Evolutionary conservation across 225 moss, liverwort and hornwort genomes (phyloP).

Genomic region (Neckera pumila): DNA sequence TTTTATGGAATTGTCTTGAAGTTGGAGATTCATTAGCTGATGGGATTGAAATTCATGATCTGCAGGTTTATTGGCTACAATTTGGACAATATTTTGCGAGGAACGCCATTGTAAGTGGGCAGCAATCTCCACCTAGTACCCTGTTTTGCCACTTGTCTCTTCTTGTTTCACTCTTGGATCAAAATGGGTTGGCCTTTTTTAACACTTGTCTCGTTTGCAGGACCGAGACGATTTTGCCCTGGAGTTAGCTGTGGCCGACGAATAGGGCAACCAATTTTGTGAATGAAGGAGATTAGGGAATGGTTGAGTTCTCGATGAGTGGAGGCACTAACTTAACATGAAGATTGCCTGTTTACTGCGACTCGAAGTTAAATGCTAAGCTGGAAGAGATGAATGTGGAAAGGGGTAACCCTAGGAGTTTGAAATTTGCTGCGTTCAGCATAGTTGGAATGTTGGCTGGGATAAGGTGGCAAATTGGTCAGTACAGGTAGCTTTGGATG

Average conservation of each 20-base stretch:
- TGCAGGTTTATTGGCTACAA: slow-evolving; percentile 99
- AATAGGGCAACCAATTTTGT: slow-evolving; percentile 42
- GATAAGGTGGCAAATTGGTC: background rate
- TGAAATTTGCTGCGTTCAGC: background rate
- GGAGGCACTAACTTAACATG: background rate
- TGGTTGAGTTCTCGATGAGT: background rate
- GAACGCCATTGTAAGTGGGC: slow-evolving; percentile 70
- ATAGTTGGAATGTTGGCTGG: background rate
- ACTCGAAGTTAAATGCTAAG: background rate
- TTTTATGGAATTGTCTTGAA: background rate
- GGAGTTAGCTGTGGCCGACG: slow-evolving; percentile 85
- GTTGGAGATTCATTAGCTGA: background rate
- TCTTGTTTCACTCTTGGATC: background rate
- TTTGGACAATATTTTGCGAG: slow-evolving; percentile 90
- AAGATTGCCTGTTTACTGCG: background rate
- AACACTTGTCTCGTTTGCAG: slow-evolving; percentile 17
- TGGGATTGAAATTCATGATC: background rate
- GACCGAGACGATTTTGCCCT: slow-evolving; percentile 87
- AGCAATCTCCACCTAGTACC: background rate
- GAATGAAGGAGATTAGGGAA: background rate
- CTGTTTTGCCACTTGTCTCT: background rate
- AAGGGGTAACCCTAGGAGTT: background rate
- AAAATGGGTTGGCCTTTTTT: background rate
- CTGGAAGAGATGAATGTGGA: background rate
- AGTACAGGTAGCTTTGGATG: background rate